Evolutionary conservation across 345 rosid species (phyloP).

Genomic region (Microthlaspi erraticum): DNA sequence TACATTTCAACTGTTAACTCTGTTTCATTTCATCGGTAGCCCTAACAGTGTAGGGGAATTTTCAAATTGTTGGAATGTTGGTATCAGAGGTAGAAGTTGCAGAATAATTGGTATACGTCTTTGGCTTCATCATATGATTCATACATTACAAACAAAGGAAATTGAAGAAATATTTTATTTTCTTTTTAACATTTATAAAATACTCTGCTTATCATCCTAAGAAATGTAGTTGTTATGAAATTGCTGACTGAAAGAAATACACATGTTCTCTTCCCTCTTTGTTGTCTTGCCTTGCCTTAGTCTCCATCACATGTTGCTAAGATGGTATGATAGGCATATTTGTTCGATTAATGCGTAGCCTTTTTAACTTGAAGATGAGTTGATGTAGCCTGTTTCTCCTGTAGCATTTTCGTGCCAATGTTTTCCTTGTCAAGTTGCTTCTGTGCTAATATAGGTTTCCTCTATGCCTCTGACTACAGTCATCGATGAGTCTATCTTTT

Average conservation of each 20-base stretch:
- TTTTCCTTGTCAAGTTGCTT: constrained; percentile 18
- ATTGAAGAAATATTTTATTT: background rate
- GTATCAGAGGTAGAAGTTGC: constrained; percentile 16
- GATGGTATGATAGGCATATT: constrained; percentile 16
- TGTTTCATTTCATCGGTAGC: constrained; percentile 4
- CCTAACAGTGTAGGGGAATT: background rate
- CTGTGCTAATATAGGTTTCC: constrained; percentile 37
- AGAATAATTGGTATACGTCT: constrained; percentile 4
- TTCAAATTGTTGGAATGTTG: constrained; percentile 18
- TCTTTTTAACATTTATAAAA: constrained; percentile 8
- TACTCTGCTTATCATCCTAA: constrained; percentile 20
- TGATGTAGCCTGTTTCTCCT: constrained; percentile 11
- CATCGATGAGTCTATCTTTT: constrained; percentile 64
- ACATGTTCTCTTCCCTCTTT: constrained; percentile 18
- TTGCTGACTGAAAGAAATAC: constrained; percentile 20
- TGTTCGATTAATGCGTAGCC: constrained; percentile 3
- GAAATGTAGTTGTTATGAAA: constrained; percentile 13
- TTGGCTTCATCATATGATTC: constrained; percentile 29
- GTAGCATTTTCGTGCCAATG: constrained; percentile 10
- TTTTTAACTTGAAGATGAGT: constrained; percentile 24
- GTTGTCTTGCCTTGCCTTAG: constrained; percentile 13
- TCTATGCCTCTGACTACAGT: constrained; percentile 54
- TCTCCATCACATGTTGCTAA: constrained; percentile 23
- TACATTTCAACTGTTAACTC: constrained; percentile 4
- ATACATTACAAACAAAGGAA: background rate